phyloP scores from a whole-genome alignment of 345 rosid genomes.

The Acer yangbiense region DNA sequence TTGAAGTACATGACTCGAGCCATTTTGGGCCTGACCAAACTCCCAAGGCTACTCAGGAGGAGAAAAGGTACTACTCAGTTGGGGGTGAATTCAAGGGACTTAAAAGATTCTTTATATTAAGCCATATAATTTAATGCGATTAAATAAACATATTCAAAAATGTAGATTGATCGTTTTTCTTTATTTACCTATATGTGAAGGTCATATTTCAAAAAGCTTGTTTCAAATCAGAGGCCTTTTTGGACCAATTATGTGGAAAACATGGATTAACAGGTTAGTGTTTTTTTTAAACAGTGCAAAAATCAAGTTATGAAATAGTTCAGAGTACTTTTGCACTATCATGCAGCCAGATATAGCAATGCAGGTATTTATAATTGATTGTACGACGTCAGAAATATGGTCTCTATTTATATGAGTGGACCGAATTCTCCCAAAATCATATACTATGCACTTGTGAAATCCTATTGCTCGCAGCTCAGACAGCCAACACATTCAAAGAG shows the following conservation, averaged over 20 bases:
- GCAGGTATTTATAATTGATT: conserved; percentile 1
- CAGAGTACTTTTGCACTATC: background rate
- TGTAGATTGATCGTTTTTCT: background rate
- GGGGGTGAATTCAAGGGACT: background rate
- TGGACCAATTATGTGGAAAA: background rate
- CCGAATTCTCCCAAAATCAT: background rate
- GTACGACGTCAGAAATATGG: background rate
- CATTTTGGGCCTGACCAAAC: conserved; percentile 45
- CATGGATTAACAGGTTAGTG: too few species aligned
- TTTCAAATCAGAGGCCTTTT: background rate
- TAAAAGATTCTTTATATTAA: background rate
- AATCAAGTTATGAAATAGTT: background rate
- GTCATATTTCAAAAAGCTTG: background rate
- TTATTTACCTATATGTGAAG: background rate
- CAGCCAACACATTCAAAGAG: conserved; percentile 14
- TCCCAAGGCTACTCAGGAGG: conserved; percentile 78
- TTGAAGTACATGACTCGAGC: conserved; percentile 40
- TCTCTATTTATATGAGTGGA: background rate
- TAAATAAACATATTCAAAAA: background rate
- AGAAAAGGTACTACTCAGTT: conserved; percentile 10
- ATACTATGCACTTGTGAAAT: conserved; percentile 8
- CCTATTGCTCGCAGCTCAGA: conserved; percentile 6
- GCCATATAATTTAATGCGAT: background rate
- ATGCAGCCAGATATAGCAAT: conserved; percentile 5
- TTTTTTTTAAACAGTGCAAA: conserved; percentile 1